Percentiles rank a stretch among this genome's conserved stretches.
phyloP scores from a whole-genome alignment of 2,329 filamentous ascomycete species.

The Fusarium staphyleae region DNA sequence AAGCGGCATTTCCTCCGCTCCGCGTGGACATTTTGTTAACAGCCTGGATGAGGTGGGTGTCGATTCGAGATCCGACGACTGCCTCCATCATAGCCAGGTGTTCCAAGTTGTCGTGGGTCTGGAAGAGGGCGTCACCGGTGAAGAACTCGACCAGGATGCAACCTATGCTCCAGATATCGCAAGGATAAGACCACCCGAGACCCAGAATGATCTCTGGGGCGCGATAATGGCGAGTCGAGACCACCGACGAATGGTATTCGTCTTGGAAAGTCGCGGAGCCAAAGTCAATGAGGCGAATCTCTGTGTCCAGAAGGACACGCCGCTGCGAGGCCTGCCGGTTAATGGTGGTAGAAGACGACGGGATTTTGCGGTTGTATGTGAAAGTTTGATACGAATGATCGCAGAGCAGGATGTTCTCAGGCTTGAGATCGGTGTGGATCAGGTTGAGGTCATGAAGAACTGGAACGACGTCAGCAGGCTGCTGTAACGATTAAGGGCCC shows the following conservation, averaged over 20 bases:
- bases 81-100: constrained; percentile 80
- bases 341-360: constrained; percentile 68
- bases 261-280: constrained; percentile 76
- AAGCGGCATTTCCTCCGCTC: constrained; percentile 65
- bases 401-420: constrained; percentile 73
- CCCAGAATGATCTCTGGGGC: constrained; percentile 75
- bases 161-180: constrained; percentile 77
- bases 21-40: constrained; percentile 61
- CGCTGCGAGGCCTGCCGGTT: constrained; percentile 69
- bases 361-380: constrained; percentile 73
- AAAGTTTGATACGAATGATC: constrained; percentile 72
- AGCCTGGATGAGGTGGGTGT: constrained; percentile 61
- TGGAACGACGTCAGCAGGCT: constrained; percentile 47
- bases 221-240: constrained; percentile 73
- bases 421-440: constrained; percentile 86
- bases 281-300: constrained; percentile 75
- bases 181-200: constrained; percentile 74
- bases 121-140: constrained; percentile 74
- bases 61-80: constrained; percentile 67
- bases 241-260: constrained; percentile 75
- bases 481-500: background rate
- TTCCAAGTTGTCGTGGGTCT: constrained; percentile 76
- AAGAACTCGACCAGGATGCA: constrained; percentile 77
- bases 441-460: constrained; percentile 96
- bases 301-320: constrained; percentile 70